Base-by-base conservation (phyloP, 306 rosid genomes). In the barrel medic (Medicago truncatula) region DNA sequence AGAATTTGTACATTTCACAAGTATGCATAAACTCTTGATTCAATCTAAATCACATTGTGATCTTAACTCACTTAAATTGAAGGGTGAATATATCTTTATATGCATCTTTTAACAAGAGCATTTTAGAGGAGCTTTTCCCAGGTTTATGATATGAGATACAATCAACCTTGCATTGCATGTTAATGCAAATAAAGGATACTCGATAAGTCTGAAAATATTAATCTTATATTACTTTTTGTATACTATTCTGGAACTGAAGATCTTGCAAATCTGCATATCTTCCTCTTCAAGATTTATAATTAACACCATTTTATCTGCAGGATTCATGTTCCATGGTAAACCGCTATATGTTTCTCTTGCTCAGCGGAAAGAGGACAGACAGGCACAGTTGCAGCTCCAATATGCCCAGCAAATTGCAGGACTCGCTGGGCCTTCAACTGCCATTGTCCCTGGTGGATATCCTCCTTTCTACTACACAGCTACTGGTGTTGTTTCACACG, bases 301-400 rank as follows among this genome's bases (percentile, higher is more conserved):
- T 78, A 64, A 28, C 17, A 66, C 50, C 59, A 59, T 39, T 10
- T 46, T 71, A 70, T 41, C 71, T 57, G 79, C 88, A 93, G 97
- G 97, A 66, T 78, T 72, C 78, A 89, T 91, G 96, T 85, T 93
- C 77, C 94, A 89, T 74, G 76, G 87, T 38, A 93, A 93, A 88
- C 97, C 97, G 52, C 78, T 93, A 41, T 91, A 89, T 78, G 96
- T 89, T 74, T 89, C 96, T 60, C 84, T 88, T 46, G 98, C 98
- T 83, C 97, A 93, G 76, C 88, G 86, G 85, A 93, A 91, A 83
- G 96, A 87, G 86, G 98, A 91, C 43, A 91, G 98, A 80, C 88
- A 87, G 71, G 88, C 80, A 67, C 92, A 87, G 70, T 66, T 91
- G 82, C 92, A 91, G 84, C 81, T 87, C 64, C 93, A 86, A 25